Percentiles rank a stretch among this genome's conserved stretches.
Evolutionary conservation across 805 yeast genomes (phyloP).

Genomic region (Scheffersomyces stipitis): DNA sequence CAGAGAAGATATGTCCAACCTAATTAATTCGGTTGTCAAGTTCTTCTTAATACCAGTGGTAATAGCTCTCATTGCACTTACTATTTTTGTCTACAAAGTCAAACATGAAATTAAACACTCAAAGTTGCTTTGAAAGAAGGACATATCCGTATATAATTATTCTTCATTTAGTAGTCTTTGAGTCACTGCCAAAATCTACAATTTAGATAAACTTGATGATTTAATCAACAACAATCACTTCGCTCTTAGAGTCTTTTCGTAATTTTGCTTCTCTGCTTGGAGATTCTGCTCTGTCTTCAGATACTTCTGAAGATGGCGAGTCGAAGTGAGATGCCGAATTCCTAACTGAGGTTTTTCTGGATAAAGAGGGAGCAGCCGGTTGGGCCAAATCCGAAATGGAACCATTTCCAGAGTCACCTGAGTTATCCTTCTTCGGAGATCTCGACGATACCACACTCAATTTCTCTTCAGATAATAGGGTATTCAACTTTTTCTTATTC

Average conservation of each 20-base stretch:
- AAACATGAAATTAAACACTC: constrained; percentile 65
- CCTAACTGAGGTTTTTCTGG: constrained; percentile 32
- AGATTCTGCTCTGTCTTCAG: constrained; percentile 13
- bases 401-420: constrained; percentile 8
- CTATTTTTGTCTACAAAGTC: constrained; percentile 49
- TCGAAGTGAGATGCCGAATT: constrained; percentile 32
- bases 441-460: constrained; percentile 21
- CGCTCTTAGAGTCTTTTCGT: constrained; percentile 1
- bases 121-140: constrained; percentile 49
- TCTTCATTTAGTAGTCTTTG: too few species aligned
- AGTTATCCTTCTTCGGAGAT: constrained; percentile 22
- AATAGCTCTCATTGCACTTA: constrained; percentile 38
- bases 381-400: constrained; percentile 21
- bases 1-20: constrained; percentile 12
- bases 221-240: constrained; percentile 4
- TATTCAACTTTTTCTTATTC: constrained; percentile 32
- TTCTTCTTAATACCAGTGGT: constrained; percentile 45
- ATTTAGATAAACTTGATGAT: not conserved
- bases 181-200: too few species aligned
- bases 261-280: constrained; percentile 9
- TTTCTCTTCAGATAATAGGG: constrained; percentile 12
- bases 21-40: constrained; percentile 24
- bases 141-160: too few species aligned
- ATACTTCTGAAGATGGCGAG: constrained; percentile 12
- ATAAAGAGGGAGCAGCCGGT: constrained; percentile 26